Percentiles rank a stretch among this genome's conserved stretches.
Evolutionary conservation across 2,329 filamentous ascomycete genomes (phyloP).

Genomic region (Amesomyces nigricolor): DNA sequence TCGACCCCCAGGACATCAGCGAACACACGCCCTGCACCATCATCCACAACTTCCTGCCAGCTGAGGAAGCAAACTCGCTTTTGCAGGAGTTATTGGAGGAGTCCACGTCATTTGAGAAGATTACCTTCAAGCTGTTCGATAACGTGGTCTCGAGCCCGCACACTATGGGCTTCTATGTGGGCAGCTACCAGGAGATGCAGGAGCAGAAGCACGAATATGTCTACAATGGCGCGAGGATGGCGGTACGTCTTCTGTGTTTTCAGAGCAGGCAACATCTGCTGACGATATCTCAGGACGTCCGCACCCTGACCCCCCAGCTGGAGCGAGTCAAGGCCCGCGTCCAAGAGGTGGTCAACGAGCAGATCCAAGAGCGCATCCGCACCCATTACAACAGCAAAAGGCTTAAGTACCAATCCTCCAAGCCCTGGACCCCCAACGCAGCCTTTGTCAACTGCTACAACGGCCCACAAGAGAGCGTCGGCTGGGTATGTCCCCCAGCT

Average conservation of each 20-base stretch:
- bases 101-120: constrained; percentile 61
- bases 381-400: constrained; percentile 64
- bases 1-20: constrained; percentile 73
- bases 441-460: constrained; percentile 94
- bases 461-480: constrained; percentile 74
- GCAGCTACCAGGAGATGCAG: constrained; percentile 61
- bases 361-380: constrained; percentile 66
- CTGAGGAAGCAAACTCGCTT: constrained; percentile 65
- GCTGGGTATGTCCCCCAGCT: constrained; percentile 49
- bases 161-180: constrained; percentile 77
- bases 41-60: constrained; percentile 81
- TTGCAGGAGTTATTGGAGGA: constrained; percentile 72
- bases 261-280: background rate
- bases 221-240: constrained; percentile 75
- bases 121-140: constrained; percentile 82
- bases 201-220: constrained; percentile 73
- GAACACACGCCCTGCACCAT: constrained; percentile 84
- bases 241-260: constrained; percentile 36
- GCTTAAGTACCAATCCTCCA: constrained; percentile 68
- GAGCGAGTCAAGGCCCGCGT: constrained; percentile 63
- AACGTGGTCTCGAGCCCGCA: constrained; percentile 81
- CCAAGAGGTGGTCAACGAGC: constrained; percentile 67
- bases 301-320: constrained; percentile 70
- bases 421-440: constrained; percentile 76
- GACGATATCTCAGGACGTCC: constrained; percentile 55